phyloP scores from a whole-genome alignment of 306 rosid genomes.

The Lotus japonicus region DNA sequence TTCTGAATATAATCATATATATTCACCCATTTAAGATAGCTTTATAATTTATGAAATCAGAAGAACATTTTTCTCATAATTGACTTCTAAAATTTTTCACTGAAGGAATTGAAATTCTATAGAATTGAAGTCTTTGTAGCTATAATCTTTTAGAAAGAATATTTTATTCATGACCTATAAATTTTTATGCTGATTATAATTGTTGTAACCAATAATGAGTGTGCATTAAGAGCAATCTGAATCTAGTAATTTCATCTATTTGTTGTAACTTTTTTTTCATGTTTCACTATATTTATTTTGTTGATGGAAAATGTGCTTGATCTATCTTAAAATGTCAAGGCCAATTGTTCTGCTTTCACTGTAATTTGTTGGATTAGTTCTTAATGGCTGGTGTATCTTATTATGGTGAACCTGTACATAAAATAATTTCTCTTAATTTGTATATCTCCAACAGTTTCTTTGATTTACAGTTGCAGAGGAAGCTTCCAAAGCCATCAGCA shows the following conservation, averaged over 20 bases:
- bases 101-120: constrained; percentile 8
- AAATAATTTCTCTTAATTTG: not conserved
- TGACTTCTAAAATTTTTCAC: not conserved
- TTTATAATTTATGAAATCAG: not conserved
- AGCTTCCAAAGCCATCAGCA: constrained; percentile 28
- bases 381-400: constrained; percentile 1
- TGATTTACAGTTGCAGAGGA: constrained; percentile 36
- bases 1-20: constrained; percentile 3
- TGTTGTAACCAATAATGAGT: not conserved
- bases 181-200: not conserved
- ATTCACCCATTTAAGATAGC: not conserved
- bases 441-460: not conserved
- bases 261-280: not conserved
- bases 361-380: constrained; percentile 6
- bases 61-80: not conserved
- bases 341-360: constrained; percentile 1
- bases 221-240: not conserved
- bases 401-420: not conserved
- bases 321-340: constrained; percentile 2
- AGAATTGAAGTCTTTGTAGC: not conserved
- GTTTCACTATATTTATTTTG: not conserved
- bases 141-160: not conserved
- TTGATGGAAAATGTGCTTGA: constrained; percentile 12
- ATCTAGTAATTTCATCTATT: not conserved
- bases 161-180: not conserved